Evolutionary conservation across 2,329 filamentous ascomycete genomes (phyloP).

Genomic region (Apiospora saccharicola): DNA sequence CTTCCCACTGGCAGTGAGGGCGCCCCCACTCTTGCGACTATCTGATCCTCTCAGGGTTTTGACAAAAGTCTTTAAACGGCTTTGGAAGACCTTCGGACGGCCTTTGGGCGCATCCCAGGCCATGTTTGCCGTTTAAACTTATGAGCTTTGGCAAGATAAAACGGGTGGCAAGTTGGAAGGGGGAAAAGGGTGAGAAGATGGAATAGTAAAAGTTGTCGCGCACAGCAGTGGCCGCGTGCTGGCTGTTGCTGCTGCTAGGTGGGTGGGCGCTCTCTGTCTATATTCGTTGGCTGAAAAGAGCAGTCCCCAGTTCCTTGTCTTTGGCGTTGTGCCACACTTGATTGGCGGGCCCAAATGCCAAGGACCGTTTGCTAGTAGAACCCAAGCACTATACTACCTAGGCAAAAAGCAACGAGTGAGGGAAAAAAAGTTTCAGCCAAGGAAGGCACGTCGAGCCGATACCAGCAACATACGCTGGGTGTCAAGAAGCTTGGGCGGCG

Average conservation of each 20-base stretch:
- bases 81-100: conserved; percentile 22
- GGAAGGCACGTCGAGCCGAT: conserved; percentile 9
- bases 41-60: conserved; percentile 16
- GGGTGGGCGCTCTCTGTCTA: not conserved
- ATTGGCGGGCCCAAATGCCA: not conserved
- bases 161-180: not conserved
- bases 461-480: not conserved
- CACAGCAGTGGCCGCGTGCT: not conserved
- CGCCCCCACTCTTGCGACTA: conserved; percentile 4
- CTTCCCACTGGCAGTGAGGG: not conserved
- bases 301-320: not conserved
- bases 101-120: conserved; percentile 22
- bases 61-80: conserved; percentile 20
- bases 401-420: not conserved
- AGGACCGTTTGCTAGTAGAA: not conserved
- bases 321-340: not conserved
- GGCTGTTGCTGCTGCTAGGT: not conserved
- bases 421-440: not conserved
- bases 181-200: not conserved
- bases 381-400: not conserved
- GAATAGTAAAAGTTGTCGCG: not conserved
- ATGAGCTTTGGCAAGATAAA: not conserved
- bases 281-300: not conserved
- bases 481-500: conserved; percentile 16
- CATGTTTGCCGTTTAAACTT: not conserved